These are phyloP conservation scores for Cutaneotrichosporon cutaneum DNA, from an alignment of 1,284 basidiomycete species.

Conservation along the genomic window DNA sequence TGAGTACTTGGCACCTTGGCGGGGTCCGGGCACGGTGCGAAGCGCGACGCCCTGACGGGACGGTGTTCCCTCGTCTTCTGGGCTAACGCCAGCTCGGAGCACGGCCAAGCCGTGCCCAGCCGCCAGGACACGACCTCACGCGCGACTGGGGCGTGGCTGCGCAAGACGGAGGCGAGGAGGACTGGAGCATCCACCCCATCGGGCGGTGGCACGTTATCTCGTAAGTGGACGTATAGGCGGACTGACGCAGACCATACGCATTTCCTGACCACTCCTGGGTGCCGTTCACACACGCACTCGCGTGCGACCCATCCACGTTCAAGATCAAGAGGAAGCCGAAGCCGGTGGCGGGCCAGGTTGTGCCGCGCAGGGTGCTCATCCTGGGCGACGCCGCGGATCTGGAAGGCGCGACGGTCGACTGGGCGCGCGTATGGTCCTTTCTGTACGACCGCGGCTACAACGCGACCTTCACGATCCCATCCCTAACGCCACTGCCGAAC, in stretches of 20 bases:
- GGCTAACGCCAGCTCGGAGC: background rate
- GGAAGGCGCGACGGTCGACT: background rate
- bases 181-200: slow-evolving; percentile 14
- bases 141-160: background rate
- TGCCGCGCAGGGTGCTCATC: slow-evolving; percentile 2
- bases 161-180: background rate
- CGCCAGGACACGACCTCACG: background rate
- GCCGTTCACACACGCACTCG: background rate
- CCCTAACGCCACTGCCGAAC: background rate
- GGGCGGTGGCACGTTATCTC: slow-evolving; percentile 9
- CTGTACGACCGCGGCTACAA: background rate
- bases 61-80: background rate
- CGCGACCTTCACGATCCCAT: background rate
- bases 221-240: slow-evolving; percentile 10
- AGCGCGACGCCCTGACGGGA: no score
- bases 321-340: background rate
- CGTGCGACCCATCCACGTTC: background rate
- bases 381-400: slow-evolving; percentile 3
- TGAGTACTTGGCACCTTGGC: background rate
- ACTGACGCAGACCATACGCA: slow-evolving; percentile 20
- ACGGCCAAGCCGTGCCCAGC: background rate
- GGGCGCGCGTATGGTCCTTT: background rate
- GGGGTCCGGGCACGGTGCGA: no score
- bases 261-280: slow-evolving; percentile 23
- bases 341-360: background rate